Percentiles rank a stretch among this genome's conserved stretches.
Conservation (phyloP, 2,329 filamentous ascomycete species). For the Aspergillus pseudoglaucus region DNA sequence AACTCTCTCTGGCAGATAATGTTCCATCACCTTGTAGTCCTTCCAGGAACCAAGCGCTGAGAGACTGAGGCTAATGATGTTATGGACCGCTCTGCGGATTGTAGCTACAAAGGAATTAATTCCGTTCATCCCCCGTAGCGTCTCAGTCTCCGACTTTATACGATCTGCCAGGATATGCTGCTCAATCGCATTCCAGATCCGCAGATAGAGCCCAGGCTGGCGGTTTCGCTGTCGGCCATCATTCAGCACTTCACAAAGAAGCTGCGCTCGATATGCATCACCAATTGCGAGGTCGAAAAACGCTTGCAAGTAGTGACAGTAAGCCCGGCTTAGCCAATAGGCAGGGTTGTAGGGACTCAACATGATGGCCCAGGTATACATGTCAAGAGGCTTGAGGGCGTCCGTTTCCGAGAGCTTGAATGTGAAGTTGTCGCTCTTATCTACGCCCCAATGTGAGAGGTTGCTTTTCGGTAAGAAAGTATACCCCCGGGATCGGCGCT, state of each 20-base stretch:
- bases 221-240: slow-evolving; percentile 15
- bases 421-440: slow-evolving; percentile 9
- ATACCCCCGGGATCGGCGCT: slow-evolving; percentile 6
- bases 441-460: slow-evolving; percentile 22
- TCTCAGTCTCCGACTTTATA: slow-evolving; percentile 9
- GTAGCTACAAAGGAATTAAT: slow-evolving; percentile 24
- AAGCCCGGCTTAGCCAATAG: slow-evolving; percentile 32
- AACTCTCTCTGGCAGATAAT: slow-evolving; percentile 10
- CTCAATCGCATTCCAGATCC: slow-evolving; percentile 27
- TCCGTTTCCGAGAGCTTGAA: slow-evolving; percentile 11
- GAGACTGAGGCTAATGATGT: slow-evolving; percentile 26
- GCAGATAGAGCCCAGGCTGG: slow-evolving; percentile 22
- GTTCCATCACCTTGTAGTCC: slow-evolving; percentile 19
- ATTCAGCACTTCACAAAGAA: slow-evolving; percentile 25
- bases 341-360: slow-evolving; percentile 32
- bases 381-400: slow-evolving; percentile 21
- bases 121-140: slow-evolving; percentile 18
- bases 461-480: slow-evolving; percentile 18
- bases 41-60: slow-evolving; percentile 24
- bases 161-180: slow-evolving; percentile 22
- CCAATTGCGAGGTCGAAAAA: slow-evolving; percentile 32
- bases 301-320: slow-evolving; percentile 26
- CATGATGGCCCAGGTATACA: slow-evolving; percentile 31
- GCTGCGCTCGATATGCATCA: slow-evolving; percentile 29
- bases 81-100: slow-evolving; percentile 20